Evolutionary conservation across 257 asterid species (phyloP), one percentile per base, ranked within the genome.

Genomic region (Solanum ahanhuiri): DNA sequence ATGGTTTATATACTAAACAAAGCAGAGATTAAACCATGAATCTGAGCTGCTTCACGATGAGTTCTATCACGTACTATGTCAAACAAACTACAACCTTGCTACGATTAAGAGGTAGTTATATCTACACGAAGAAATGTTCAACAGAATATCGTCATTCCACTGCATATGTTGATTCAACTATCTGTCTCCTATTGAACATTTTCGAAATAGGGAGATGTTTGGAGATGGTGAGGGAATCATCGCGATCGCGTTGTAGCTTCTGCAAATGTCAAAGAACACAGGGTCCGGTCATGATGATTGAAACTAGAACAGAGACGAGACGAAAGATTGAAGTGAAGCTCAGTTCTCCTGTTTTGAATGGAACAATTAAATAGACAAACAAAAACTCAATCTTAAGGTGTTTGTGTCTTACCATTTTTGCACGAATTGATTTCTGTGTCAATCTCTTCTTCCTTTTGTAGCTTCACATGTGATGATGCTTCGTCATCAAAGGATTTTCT

Each of bases 361-460:
- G 57, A 28, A 25, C 7, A 34, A 58, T 20, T 3, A 20, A 58
- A 20, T 18, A 11, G 33, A 85, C n/a, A 35, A 64, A n/a, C 6
- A 28, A 41, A 66, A 30, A 22, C 6, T 57, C 79, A 14, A 85
- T 28, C 20, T 45, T 70, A 28, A 9, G 23, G 31, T 70, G 66
- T 54, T 67, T 1, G 5, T 0, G 58, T 81, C 94, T 88, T 87
- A 91, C 94, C 94, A 25, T 34, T 86, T 75, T 87, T 82, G 90
- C 91, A 85, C 71, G 96, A 88, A 57, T 85, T 91, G 79, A 92
- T 93, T 85, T 87, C 94, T 9, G 31, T 28, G 66, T 85, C 92
- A 34, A 81, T 83, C 84, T 90, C 93, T 5, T 89, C 93, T 64
- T 87, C 88, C 90, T 90, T 77, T 39, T 84, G 83, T 70, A 79